Conservation (phyloP, 2,329 filamentous ascomycete genomes). For the Dothiorella sarmentorum region DNA sequence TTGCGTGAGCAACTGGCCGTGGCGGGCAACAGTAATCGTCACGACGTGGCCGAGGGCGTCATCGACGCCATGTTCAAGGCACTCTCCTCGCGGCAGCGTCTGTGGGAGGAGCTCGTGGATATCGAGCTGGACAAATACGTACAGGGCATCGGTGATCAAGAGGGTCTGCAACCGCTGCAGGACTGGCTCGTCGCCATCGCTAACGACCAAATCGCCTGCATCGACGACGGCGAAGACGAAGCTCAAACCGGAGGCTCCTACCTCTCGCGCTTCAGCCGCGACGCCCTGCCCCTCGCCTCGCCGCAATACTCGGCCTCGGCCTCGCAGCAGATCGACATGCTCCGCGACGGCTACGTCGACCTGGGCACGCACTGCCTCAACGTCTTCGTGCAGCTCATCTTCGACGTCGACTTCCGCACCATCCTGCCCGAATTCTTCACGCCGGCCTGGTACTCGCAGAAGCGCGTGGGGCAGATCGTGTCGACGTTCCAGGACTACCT, state of each 20-base stretch:
- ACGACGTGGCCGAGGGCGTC: conserved; percentile 90
- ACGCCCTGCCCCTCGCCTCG: conserved; percentile 77
- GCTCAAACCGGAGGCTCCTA: conserved; percentile 65
- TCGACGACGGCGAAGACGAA: conserved; percentile 70
- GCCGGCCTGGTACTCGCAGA: conserved; percentile 78
- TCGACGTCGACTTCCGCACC: conserved; percentile 80
- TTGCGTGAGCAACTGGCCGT: conserved; percentile 86
- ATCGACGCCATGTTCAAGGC: conserved; percentile 93
- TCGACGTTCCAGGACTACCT: conserved; percentile 96
- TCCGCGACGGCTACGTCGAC: conserved; percentile 92
- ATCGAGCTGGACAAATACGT: conserved; percentile 76
- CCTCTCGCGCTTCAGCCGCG: conserved; percentile 78
- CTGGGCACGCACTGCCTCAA: conserved; percentile 89
- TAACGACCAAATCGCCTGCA: conserved; percentile 97
- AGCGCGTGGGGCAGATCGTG: conserved; percentile 88
- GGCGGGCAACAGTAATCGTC: conserved; percentile 77
- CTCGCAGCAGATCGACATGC: conserved; percentile 65
- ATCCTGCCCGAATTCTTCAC: conserved; percentile 92
- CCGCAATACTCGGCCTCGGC: conserved; percentile 72
- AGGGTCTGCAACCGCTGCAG: conserved; percentile 68
- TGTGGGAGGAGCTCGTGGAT: conserved; percentile 85
- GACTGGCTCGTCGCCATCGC: conserved; percentile 97
- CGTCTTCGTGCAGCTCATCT: conserved; percentile 82
- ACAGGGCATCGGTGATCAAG: conserved; percentile 53
- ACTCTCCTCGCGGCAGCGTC: conserved; percentile 74